Evolutionary conservation across 768 basidiomycete genomes (phyloP).

Genomic region (Rhizopogon vinicolor): DNA sequence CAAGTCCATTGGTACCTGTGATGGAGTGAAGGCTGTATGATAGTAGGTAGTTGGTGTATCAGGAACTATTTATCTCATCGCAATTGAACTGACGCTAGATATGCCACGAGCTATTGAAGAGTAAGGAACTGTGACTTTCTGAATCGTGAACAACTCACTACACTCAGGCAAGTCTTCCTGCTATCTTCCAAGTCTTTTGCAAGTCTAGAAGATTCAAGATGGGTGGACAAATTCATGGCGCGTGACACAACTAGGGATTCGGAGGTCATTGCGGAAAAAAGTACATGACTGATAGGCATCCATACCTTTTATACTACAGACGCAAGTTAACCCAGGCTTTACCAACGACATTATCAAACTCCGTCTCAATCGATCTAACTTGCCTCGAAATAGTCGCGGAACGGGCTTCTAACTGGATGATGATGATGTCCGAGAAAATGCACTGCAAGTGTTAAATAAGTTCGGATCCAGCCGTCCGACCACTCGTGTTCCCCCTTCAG

Average conservation of each 20-base stretch:
- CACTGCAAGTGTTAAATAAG: constrained; percentile 27
- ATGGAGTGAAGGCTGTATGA: constrained; percentile 14
- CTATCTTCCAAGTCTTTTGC: constrained; percentile 8
- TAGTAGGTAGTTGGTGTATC: no score
- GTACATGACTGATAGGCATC: no score
- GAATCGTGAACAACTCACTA: constrained; percentile 10
- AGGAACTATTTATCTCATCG: not conserved
- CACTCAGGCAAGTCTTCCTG: constrained; percentile 16
- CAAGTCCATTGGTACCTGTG: constrained; percentile 12
- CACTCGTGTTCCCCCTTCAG: constrained; percentile 8
- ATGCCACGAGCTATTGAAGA: constrained; percentile 18
- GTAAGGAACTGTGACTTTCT: not conserved
- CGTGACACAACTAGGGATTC: no score
- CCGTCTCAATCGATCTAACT: not conserved
- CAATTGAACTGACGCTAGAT: constrained; percentile 18
- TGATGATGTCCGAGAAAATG: constrained; percentile 22
- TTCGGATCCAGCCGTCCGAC: constrained; percentile 3
- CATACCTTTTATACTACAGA: no score
- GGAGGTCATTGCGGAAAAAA: no score
- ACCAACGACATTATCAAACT: no score
- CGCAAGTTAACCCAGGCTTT: no score
- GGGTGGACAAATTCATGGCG: not conserved
- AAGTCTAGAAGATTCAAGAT: constrained; percentile 6
- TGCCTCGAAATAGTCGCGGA: constrained; percentile 17
- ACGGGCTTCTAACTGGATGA: constrained; percentile 9